Evolutionary conservation across 495 filamentous ascomycete genomes (phyloP).

Genomic region (Lentithecium fluviatile): DNA sequence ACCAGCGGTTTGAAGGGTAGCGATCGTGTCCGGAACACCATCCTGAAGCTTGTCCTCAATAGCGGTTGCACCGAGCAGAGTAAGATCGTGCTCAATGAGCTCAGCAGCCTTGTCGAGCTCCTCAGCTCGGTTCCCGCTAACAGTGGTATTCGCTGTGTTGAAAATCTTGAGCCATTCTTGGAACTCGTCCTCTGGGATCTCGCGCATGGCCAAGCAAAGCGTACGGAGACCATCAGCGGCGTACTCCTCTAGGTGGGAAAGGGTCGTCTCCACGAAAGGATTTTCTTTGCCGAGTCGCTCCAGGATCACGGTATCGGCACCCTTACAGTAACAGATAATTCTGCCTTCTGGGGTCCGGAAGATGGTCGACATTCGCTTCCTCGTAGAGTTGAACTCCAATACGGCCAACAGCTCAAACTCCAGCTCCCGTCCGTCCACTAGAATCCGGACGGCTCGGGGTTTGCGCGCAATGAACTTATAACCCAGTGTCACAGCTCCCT

Average conservation of each 20-base stretch:
- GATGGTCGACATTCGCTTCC: constrained; percentile 97
- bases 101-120: constrained; percentile 98
- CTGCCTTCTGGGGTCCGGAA: constrained; percentile 96
- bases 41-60: constrained; percentile 98
- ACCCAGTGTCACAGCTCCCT: constrained; percentile 81
- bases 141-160: constrained; percentile 85
- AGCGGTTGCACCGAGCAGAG: constrained; percentile 89
- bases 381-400: constrained; percentile 97
- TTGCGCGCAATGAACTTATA: constrained; percentile 89
- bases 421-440: constrained; percentile 64
- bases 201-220: constrained; percentile 91
- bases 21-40: constrained; percentile 97
- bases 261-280: constrained; percentile 78
- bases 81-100: constrained; percentile 88
- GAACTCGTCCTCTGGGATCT: constrained; percentile 87
- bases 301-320: constrained; percentile 94
- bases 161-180: constrained; percentile 84
- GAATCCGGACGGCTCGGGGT: constrained; percentile 79
- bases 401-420: constrained; percentile 94
- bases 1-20: constrained; percentile 92
- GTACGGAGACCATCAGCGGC: constrained; percentile 94
- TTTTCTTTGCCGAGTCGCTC: constrained; percentile 75
- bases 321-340: constrained; percentile 90
- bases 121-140: constrained; percentile 86
- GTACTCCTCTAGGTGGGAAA: constrained; percentile 96